phyloP scores from a whole-genome alignment of 345 rosid species.

The Salix udensis region DNA sequence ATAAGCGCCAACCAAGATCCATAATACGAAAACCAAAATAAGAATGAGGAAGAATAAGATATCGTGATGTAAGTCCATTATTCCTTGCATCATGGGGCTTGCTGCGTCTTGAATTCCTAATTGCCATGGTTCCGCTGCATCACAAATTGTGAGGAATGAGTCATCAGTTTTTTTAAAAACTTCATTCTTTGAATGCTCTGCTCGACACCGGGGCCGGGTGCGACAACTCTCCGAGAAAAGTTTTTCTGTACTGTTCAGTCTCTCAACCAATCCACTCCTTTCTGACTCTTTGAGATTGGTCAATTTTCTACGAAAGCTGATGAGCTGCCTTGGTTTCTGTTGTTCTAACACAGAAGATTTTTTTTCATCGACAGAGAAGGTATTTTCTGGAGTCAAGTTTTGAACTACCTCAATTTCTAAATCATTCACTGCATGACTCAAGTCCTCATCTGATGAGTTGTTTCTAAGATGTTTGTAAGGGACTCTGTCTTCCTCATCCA shows the following conservation, averaged over 20 bases:
- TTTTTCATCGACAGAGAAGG: constrained; percentile 30
- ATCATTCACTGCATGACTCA: constrained; percentile 24
- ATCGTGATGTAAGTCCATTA: no score
- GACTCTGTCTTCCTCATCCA: constrained; percentile 50
- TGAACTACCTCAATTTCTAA: constrained; percentile 29
- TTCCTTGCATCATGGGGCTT: no score
- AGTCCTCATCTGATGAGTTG: constrained; percentile 60
- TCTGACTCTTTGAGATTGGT: constrained; percentile 46
- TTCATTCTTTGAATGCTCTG: no score
- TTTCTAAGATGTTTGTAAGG: constrained; percentile 41
- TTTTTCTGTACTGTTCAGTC: constrained; percentile 24
- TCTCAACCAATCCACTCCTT: constrained; percentile 24
- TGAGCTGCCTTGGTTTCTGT: constrained; percentile 17
- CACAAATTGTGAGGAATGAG: no score
- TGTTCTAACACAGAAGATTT: constrained; percentile 14
- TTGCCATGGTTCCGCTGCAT: no score
- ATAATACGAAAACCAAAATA: no score
- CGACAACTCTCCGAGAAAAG: neutral
- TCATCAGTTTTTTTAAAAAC: no score
- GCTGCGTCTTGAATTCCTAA: no score
- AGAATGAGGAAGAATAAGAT: no score
- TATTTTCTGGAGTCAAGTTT: constrained; percentile 22
- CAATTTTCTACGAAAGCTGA: constrained; percentile 30
- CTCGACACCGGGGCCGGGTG: no score
- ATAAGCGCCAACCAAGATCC: no score